These are phyloP conservation scores for Emmonsiellopsis sp. DNA, from an alignment of 2,329 filamentous ascomycete genomes.

Conservation along the genomic window DNA sequence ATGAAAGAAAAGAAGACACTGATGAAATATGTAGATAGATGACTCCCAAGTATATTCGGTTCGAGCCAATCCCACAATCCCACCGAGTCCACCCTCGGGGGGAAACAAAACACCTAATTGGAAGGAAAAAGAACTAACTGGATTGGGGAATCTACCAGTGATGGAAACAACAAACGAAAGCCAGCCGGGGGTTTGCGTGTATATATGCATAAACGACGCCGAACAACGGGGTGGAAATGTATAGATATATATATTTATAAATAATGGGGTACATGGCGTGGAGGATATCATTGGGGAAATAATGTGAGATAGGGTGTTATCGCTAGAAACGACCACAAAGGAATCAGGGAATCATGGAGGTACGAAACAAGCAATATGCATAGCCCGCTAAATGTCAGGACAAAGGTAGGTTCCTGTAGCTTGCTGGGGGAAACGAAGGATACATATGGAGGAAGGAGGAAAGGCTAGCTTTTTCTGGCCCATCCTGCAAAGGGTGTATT, in stretches of 20 bases:
- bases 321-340: neutral
- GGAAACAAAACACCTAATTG: neutral
- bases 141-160: neutral
- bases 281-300: neutral
- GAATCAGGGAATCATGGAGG: neutral
- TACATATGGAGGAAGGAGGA: neutral
- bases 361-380: neutral
- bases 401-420: neutral
- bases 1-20: neutral
- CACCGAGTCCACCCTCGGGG: neutral
- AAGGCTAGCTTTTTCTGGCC: conserved; percentile 15
- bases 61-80: neutral
- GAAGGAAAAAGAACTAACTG: neutral
- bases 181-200: too few species aligned
- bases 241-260: neutral
- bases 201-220: neutral
- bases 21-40: neutral
- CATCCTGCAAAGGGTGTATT: conserved; percentile 8
- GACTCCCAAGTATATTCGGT: neutral
- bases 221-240: neutral
- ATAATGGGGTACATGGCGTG: neutral
- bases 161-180: too few species aligned
- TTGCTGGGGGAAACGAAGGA: neutral
- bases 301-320: neutral
- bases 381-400: neutral